Percentiles rank a stretch among this genome's conserved stretches.
Conservation (phyloP, 2,329 filamentous ascomycete species). For the Fusarium clavum region DNA sequence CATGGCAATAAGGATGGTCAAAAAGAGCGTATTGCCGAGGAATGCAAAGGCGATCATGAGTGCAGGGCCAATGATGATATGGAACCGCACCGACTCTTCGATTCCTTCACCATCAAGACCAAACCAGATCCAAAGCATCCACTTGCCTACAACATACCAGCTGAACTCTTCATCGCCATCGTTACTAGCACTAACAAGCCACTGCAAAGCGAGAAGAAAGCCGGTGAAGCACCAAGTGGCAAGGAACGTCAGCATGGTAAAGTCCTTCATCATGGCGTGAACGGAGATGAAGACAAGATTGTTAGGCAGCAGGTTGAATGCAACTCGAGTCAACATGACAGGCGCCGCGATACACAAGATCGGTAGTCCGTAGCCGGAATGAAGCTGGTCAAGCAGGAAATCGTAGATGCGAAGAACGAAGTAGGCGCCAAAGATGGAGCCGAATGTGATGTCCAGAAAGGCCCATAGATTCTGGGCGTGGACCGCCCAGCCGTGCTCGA, state of each 20-base stretch:
- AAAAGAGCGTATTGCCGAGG: slow-evolving; percentile 78
- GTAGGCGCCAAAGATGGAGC: slow-evolving; percentile 71
- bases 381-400: slow-evolving; percentile 57
- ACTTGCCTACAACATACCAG: slow-evolving; percentile 73
- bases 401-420: slow-evolving; percentile 70
- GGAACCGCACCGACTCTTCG: slow-evolving; percentile 67
- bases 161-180: slow-evolving; percentile 48
- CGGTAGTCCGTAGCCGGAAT: slow-evolving; percentile 69
- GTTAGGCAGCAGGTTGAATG: slow-evolving; percentile 79
- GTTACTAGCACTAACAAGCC: slow-evolving; percentile 61
- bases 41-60: slow-evolving; percentile 80
- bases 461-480: slow-evolving; percentile 82
- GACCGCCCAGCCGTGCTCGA: slow-evolving; percentile 74
- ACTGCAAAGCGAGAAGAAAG: slow-evolving; percentile 76
- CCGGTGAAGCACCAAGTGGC: slow-evolving; percentile 77
- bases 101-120: slow-evolving; percentile 73
- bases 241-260: slow-evolving; percentile 73
- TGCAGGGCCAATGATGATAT: slow-evolving; percentile 73
- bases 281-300: slow-evolving; percentile 81
- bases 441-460: slow-evolving; percentile 78
- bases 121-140: slow-evolving; percentile 86
- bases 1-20: slow-evolving; percentile 80
- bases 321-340: slow-evolving; percentile 75
- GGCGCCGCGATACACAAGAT: slow-evolving; percentile 75
- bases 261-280: slow-evolving; percentile 80